Evolutionary conservation across 257 asterid species (phyloP).

Genomic region (Solanum lignicaule): DNA sequence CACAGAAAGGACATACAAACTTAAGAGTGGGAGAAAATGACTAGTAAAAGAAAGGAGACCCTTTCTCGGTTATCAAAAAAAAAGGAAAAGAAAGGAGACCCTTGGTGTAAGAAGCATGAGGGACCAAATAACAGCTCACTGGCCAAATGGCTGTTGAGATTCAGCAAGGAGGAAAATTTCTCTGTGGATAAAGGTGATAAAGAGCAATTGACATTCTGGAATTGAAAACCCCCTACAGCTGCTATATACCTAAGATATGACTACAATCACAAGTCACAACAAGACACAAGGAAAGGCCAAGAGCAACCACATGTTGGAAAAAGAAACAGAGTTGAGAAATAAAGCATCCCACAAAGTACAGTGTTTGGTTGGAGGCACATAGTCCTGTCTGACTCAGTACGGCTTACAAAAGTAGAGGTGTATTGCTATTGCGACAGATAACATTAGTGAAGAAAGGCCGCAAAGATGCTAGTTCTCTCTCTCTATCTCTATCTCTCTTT

Average conservation of each 20-base stretch:
- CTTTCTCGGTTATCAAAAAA: not conserved
- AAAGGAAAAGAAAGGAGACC: not conserved
- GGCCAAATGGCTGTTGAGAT: not conserved
- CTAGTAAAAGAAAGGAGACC: not conserved
- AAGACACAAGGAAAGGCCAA: not conserved
- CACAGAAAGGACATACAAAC: not conserved
- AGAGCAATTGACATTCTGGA: not conserved
- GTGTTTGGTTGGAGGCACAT: not conserved
- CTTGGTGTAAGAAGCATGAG: not conserved
- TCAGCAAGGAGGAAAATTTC: not conserved
- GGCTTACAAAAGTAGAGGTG: not conserved
- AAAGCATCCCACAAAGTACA: not conserved
- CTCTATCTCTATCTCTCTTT: not conserved
- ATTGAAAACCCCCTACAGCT: not conserved
- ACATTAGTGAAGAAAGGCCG: not conserved
- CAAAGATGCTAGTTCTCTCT: not conserved
- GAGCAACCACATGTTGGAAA: not conserved
- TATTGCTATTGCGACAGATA: not conserved
- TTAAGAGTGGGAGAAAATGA: not conserved
- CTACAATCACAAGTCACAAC: not conserved
- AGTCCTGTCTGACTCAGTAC: not conserved
- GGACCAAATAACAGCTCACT: not conserved
- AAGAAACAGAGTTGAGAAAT: not conserved
- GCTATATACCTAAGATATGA: not conserved
- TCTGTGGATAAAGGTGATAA: not conserved